Evolutionary conservation across 805 yeast genomes (phyloP), one percentile per base, ranked within the genome.

Genomic region (Starmerella asiatica): DNA sequence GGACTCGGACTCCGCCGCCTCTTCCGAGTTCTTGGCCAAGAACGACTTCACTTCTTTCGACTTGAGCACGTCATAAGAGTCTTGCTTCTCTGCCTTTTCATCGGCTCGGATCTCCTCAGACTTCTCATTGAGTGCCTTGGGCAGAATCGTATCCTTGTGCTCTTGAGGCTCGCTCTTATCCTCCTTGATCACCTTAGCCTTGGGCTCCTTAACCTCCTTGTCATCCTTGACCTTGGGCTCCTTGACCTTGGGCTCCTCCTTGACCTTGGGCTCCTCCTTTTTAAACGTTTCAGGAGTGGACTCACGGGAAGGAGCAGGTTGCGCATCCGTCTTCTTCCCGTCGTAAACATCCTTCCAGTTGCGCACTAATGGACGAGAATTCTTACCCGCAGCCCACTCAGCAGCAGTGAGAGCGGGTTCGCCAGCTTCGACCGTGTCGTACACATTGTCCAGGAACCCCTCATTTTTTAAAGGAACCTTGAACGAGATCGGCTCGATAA

Each of bases 401-500:
- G 64, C 72, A 2, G 94, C 83, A 14, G 76, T 57, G 42, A 84
- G 58, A 0, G 96, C 93, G 3, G 96, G 77, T 52, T 72, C 68
- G 30, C 66, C 70, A 3, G 94, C 75, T 21, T 93, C 91, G 21
- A 88, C 81, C 60, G 81, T 93, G 4, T 96, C 95, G 56, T 78
- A 91, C 37, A 91, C 83, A 52, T 86, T 97, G 32, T 71, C 79
- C 61, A 91, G 95, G 67, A 91, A 88, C 53, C 76, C 75, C 55
- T 91, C 97, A 4, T 94, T 73, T 58, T 85, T 79, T 67, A 97
- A 75, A 49, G 98, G 99, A 42, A 88, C 95, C 51, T 75, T 73
- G 58, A 88, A 91, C 3, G 94, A 81, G 39, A 91, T 70, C 14
- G 96, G 96, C 65, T 91, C 97, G 50, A 91, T 74, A 21, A 72